These are phyloP conservation scores for Golubevia sp. DNA, from an alignment of 1,284 basidiomycete species.

Conservation along the genomic window DNA sequence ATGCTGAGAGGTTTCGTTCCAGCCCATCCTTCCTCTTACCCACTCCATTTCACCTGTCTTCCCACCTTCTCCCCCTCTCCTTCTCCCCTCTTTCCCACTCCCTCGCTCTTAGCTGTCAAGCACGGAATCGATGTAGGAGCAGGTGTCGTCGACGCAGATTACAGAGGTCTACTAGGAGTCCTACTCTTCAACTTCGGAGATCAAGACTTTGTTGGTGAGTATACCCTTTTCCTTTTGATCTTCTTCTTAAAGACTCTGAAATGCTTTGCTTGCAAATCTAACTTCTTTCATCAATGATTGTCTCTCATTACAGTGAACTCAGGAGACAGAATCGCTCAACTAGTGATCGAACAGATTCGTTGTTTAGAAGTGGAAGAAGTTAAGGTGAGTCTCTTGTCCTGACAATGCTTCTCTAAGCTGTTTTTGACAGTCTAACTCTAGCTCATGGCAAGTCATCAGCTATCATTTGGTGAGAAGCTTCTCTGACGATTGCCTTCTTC, in stretches of 20 bases:
- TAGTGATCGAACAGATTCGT: slow-evolving; percentile 54
- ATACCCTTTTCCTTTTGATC: background rate
- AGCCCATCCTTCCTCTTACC: background rate
- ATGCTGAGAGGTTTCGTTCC: background rate
- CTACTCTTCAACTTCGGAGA: slow-evolving; percentile 57
- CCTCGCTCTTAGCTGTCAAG: slow-evolving; percentile 28
- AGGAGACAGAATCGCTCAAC: slow-evolving; percentile 58
- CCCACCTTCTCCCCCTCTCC: background rate
- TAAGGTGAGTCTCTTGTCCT: slow-evolving; percentile 23
- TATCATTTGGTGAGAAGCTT: too few relatives aligned
- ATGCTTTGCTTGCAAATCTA: background rate
- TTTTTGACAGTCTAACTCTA: too few relatives aligned
- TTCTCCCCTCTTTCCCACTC: background rate
- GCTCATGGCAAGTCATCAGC: too few relatives aligned
- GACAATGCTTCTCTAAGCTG: too few relatives aligned
- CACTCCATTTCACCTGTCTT: background rate
- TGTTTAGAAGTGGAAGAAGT: slow-evolving; percentile 50
- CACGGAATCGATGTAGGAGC: slow-evolving; percentile 58
- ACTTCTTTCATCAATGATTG: too few relatives aligned
- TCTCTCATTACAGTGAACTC: slow-evolving; percentile 50
- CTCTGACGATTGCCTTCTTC: background rate
- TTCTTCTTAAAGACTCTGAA: background rate
- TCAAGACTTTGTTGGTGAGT: slow-evolving; percentile 46
- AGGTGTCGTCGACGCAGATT: slow-evolving; percentile 58
- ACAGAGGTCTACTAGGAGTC: slow-evolving; percentile 53